These are phyloP conservation scores for Dillenia suffruticosa DNA, from an alignment of 164 flowering plant genomes.

Conservation along the genomic window DNA sequence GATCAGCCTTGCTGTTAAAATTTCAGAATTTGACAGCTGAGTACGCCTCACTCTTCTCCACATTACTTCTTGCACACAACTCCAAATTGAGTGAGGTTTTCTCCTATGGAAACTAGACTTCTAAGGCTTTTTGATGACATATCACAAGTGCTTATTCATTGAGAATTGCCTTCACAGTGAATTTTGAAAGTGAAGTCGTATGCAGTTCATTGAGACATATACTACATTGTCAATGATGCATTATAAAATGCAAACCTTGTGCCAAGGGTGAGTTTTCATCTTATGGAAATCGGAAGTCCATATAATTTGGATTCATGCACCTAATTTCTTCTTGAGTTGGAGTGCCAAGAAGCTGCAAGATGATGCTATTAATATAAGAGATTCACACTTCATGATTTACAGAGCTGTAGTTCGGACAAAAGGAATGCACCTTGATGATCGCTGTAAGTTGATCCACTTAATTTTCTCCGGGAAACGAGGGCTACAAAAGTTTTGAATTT, in stretches of 20 bases:
- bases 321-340: slow-evolving; percentile 97
- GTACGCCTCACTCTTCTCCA: too few relatives aligned
- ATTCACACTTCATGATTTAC: slow-evolving; percentile 1
- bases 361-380: background rate
- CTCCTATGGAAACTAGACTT: too few relatives aligned
- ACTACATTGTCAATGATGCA: too few relatives aligned
- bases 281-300: slow-evolving; percentile 89
- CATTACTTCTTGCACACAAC: too few relatives aligned
- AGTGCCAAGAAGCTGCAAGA: slow-evolving; percentile 88
- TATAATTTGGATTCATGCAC: slow-evolving; percentile 93
- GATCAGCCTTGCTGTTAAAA: too few relatives aligned
- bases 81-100: too few relatives aligned
- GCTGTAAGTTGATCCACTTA: slow-evolving; percentile 95
- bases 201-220: too few relatives aligned
- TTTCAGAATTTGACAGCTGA: too few relatives aligned
- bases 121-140: too few relatives aligned
- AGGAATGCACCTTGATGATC: slow-evolving; percentile 73
- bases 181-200: too few relatives aligned
- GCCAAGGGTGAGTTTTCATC: slow-evolving; percentile 97
- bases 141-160: too few relatives aligned
- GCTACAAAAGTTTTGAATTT: slow-evolving; percentile 32
- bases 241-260: slow-evolving; percentile 55
- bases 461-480: slow-evolving; percentile 94
- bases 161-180: too few relatives aligned
- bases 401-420: background rate